phyloP scores from a whole-genome alignment of 2,329 filamentous ascomycete species.

The Fusarium hostae region DNA sequence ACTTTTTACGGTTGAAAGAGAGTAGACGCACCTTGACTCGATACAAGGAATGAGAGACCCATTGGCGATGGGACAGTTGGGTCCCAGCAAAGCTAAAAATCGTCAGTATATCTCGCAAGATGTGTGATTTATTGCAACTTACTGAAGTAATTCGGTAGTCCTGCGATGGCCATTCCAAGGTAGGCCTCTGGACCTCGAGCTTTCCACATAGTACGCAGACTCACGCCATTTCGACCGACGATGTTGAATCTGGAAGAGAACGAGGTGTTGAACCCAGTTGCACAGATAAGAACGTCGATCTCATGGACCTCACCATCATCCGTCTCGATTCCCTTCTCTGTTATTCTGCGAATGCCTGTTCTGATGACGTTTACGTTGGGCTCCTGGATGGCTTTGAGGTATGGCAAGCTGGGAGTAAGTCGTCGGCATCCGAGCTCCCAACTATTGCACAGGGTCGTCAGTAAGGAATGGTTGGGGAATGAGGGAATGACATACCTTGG shows the following conservation, averaged over 20 bases:
- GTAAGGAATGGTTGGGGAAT: accelerated
- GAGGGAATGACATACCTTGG: background rate
- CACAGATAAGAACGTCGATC: background rate
- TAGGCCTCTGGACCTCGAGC: constrained; percentile 3
- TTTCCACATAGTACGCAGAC: background rate
- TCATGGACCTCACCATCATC: background rate
- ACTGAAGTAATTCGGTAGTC: background rate
- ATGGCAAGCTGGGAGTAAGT: background rate
- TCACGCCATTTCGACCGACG: background rate
- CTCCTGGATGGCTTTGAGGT: constrained; percentile 1
- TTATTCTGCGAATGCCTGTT: background rate
- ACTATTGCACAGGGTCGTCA: background rate
- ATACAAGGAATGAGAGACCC: background rate
- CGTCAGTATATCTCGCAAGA: background rate
- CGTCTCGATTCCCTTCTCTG: background rate
- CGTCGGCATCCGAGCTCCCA: background rate
- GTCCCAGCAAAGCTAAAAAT: background rate
- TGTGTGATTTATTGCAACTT: background rate
- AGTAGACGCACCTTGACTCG: background rate
- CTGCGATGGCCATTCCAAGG: background rate
- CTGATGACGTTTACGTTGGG: background rate
- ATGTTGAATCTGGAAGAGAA: constrained; percentile 4
- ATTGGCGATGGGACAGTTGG: background rate
- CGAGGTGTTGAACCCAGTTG: background rate
- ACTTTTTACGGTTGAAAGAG: no score